These are phyloP conservation scores for Chaetomium tenue DNA, from an alignment of 495 filamentous ascomycete species.

Conservation along the genomic window DNA sequence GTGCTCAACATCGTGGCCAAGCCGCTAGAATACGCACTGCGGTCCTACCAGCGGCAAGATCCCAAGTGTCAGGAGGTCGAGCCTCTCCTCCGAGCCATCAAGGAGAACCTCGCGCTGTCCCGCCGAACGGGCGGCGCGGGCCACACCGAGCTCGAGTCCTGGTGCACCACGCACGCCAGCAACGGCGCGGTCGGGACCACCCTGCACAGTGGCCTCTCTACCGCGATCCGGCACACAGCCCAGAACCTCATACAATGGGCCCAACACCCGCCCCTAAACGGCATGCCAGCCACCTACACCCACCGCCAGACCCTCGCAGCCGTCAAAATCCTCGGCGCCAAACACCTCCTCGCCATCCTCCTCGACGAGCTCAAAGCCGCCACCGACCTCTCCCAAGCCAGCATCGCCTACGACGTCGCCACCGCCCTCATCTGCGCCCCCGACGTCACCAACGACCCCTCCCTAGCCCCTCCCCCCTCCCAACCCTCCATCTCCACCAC, in stretches of 20 bases:
- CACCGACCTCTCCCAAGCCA: conserved; percentile 51
- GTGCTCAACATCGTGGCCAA: conserved; percentile 81
- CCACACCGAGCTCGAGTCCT: conserved; percentile 71
- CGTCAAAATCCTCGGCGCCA: conserved; percentile 67
- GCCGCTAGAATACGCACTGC: conserved; percentile 71
- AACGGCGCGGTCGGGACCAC: conserved; percentile 22
- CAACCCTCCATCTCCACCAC: conserved; percentile 27
- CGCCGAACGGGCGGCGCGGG: conserved; percentile 62
- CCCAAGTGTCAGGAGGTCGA: conserved; percentile 68
- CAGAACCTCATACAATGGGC: conserved; percentile 73
- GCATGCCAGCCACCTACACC: conserved; percentile 72
- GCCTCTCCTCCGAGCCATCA: conserved; percentile 66
- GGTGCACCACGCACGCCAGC: conserved; percentile 52
- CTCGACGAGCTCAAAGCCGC: conserved; percentile 66
- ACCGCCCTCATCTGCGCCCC: conserved; percentile 72
- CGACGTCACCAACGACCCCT: conserved; percentile 47
- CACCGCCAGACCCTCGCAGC: conserved; percentile 70
- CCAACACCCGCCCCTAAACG: conserved; percentile 59
- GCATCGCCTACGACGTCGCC: conserved; percentile 70
- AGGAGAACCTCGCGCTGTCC: conserved; percentile 63
- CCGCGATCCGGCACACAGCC: conserved; percentile 63
- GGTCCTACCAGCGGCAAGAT: conserved; percentile 66
- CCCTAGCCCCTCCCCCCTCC: conserved; percentile 39
- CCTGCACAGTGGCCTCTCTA: conserved; percentile 57
- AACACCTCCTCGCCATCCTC: conserved; percentile 58